Base-by-base conservation (phyloP, 768 basidiomycete species). In the Psilocybe cyanescens region DNA sequence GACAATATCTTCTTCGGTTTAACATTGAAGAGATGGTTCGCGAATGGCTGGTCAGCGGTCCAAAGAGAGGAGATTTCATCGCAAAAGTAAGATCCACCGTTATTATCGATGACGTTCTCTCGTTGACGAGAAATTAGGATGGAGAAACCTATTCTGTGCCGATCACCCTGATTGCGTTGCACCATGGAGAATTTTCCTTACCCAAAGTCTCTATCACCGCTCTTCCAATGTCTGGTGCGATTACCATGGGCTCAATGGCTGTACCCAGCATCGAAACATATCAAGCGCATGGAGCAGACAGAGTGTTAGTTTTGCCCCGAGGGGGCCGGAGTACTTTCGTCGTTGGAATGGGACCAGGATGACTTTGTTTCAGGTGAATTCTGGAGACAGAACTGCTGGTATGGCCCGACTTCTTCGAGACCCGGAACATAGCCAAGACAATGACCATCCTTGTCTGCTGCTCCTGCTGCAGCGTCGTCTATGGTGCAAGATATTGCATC, bases 21-120 rank as follows among this genome's bases (percentile, higher is more conserved):
- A 92, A 95, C 64, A 80, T 97, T 14, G 87, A 92, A 59, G 92
- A 94, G 65, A 82, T 87, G 73, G 82, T 87, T 16, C 87, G 86
- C 52, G 91, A 93, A 65, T 98, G 96, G 96, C 79, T 97, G 3
- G 86, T 98, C 8, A 91, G 93, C 62, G 96, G 96, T 8, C 82
- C 83, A 45, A 97, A 95, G 75, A 86, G 90, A 55, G 95, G 95
- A 0, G 90, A 91, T 66, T 96, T 93, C 67, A 57, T 81, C 16
- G 92, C 90, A 2, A 81, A 78, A 75, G 96, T 92, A 68, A 16
- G 39, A 28, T 55, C 31, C 59, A 41, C 45, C 11, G 28, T 51
- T 61, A 30, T 44, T 55, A 4, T 35, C 33, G 35, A 7, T 35
- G 14, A 30, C 5, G n/a, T 17, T 19, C 48, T 55, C 5, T 64